Conservation (phyloP, 2,329 filamentous ascomycete species). For the Paraphoma sp. region DNA sequence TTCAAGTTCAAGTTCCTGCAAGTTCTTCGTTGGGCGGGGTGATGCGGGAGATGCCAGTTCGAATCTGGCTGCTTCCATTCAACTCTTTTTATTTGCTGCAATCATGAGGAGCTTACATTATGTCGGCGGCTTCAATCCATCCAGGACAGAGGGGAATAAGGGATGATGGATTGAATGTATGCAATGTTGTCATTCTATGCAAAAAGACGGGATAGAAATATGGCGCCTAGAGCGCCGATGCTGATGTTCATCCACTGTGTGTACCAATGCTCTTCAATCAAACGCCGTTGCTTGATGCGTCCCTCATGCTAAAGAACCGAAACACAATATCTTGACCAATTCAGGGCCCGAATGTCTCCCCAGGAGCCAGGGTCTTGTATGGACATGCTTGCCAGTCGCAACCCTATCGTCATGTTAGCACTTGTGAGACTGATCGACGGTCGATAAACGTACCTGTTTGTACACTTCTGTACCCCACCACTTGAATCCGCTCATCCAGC, state of each 20-base stretch:
- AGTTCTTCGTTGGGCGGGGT: neutral
- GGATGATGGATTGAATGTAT: neutral
- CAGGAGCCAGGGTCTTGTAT: slow-evolving; percentile 63
- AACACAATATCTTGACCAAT: slow-evolving; percentile 29
- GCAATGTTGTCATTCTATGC: neutral
- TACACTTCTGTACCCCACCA: slow-evolving; percentile 93
- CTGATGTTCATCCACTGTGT: neutral
- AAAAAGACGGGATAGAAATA: neutral
- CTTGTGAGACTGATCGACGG: too few relatives aligned
- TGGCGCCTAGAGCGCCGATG: neutral
- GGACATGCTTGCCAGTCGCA: slow-evolving; percentile 86
- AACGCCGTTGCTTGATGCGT: neutral
- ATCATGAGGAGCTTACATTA: neutral
- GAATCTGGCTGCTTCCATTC: neutral
- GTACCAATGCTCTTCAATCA: neutral
- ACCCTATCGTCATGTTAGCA: slow-evolving; percentile 53
- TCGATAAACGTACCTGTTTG: slow-evolving; percentile 60
- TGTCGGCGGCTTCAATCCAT: neutral
- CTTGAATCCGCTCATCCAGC: slow-evolving; percentile 72
- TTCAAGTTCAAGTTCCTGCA: neutral
- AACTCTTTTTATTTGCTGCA: neutral
- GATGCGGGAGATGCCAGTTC: neutral
- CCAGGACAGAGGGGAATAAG: neutral
- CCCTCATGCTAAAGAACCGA: slow-evolving; percentile 1
- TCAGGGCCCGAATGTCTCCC: slow-evolving; percentile 43